Base-by-base conservation (phyloP, 2,329 filamentous ascomycete genomes). In the Alternaria sp. region DNA sequence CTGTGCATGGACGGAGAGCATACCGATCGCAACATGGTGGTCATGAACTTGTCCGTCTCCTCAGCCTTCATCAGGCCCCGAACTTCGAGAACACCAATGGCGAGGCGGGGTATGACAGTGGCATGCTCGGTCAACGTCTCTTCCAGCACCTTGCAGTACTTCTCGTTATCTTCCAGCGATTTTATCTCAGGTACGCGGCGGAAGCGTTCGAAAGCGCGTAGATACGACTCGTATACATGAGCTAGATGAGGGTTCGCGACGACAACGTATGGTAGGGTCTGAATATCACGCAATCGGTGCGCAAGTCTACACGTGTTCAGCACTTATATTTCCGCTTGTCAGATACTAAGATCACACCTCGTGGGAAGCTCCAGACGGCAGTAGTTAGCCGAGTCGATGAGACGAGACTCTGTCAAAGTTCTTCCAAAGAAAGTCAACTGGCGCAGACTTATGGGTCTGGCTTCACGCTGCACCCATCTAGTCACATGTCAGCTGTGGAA, bases 351-450 rank as follows among this genome's bases (percentile, higher is more conserved):
- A 4, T 45, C 17, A 64, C 79, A 91, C 90, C 92, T 88, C 7
- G 92, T 96, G 7, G 95, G 95, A 56, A 99, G 87, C 83, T 99
- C 96, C 6, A 93, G 93, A 61, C 96, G 91, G 56, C 98, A 94
- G 84, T 99, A 99, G 82, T 99, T 99, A 65, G 96, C 96, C 46
- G 94, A 97, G 82, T 92, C 94, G 71, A 99, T 88, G 65, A 99
- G 86, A 61, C 96, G 90, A 55, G 89, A 86, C 81, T 98, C 94
- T 51, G 94, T 97, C 77, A 99, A 83, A 21, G 94, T 96, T 51
- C 96, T 91, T 28, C 96, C 96, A 81, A 98, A 99, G 74, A 98
- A 96, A 83, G 97, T 98, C 74, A 99, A 87, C 82, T 98, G 96
- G 62, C 96, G 91, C 73, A 99, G 84, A 82, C 93, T 97, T 77